These are phyloP conservation scores for Emmonsiellopsis sp. DNA, from an alignment of 2,329 filamentous ascomycete species.

Conservation along the genomic window DNA sequence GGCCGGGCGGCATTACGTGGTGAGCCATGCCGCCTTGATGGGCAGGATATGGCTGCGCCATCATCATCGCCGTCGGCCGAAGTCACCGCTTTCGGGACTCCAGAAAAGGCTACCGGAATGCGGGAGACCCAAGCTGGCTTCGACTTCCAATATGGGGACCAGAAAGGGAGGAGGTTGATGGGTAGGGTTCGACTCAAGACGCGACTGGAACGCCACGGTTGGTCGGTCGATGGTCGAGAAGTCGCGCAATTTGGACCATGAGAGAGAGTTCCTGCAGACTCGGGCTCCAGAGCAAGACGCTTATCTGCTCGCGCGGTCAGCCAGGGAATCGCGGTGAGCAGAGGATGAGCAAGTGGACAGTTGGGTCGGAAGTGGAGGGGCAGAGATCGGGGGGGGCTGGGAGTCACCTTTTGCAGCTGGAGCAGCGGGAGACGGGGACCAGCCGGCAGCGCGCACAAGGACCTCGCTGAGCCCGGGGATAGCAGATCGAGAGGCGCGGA, in stretches of 20 bases:
- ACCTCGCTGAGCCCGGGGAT: not conserved
- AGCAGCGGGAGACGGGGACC: conserved; percentile 4
- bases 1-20: conserved; percentile 50
- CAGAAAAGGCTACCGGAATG: conserved; percentile 9
- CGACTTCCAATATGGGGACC: conserved; percentile 5
- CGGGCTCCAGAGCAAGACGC: conserved; percentile 3
- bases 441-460: conserved; percentile 3
- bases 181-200: conserved; percentile 18
- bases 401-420: conserved; percentile 5
- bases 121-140: conserved; percentile 1
- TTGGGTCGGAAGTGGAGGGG: conserved; percentile 3
- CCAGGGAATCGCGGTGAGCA: conserved; percentile 2
- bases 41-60: conserved; percentile 47
- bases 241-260: conserved; percentile 24
- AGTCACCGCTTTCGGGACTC: conserved; percentile 19
- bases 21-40: conserved; percentile 49
- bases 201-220: conserved; percentile 24
- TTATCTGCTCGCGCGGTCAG: conserved; percentile 3
- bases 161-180: conserved; percentile 8
- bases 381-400: not conserved
- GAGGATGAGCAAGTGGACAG: not conserved
- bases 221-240: conserved; percentile 20
- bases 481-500: not conserved
- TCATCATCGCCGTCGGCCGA: conserved; percentile 40
- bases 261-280: conserved; percentile 16